Conservation (phyloP, 768 basidiomycete genomes). For the Dentipellis sp. region DNA sequence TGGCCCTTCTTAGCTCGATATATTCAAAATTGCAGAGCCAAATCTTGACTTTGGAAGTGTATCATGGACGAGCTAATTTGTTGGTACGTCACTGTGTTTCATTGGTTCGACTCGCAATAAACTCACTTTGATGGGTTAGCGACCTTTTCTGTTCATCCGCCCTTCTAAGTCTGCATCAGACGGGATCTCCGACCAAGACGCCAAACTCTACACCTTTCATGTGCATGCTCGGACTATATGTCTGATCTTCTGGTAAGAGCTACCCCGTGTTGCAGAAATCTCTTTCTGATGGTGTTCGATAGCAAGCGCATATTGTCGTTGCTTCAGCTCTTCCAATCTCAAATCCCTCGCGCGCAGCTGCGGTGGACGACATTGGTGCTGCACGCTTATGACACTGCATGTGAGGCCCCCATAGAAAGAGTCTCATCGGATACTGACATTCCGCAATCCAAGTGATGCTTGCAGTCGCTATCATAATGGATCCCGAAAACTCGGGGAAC, state of each 20-base stretch:
- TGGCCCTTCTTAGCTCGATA: not conserved
- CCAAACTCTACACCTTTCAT: slow-evolving; percentile 7
- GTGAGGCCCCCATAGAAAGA: slow-evolving; percentile 5
- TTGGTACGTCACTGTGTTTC: slow-evolving; percentile 4
- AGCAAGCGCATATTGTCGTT: slow-evolving; percentile 16
- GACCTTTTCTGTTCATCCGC: slow-evolving; percentile 14
- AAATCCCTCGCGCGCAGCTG: not conserved
- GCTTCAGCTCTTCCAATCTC: slow-evolving; percentile 7
- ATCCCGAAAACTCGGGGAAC: slow-evolving; percentile 11
- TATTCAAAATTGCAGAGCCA: slow-evolving; percentile 7
- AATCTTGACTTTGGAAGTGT: slow-evolving; percentile 7
- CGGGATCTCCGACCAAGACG: slow-evolving; percentile 4
- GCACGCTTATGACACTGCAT: slow-evolving; percentile 10
- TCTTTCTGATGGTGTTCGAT: not conserved
- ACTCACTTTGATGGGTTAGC: not conserved
- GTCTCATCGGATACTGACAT: not conserved
- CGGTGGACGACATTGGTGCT: slow-evolving; percentile 10
- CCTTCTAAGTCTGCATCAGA: slow-evolving; percentile 3
- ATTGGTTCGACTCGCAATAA: too few species aligned
- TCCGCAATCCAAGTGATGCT: slow-evolving; percentile 10
- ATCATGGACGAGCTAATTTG: slow-evolving; percentile 5
- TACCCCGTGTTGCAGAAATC: not conserved
- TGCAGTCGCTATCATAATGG: slow-evolving; percentile 19
- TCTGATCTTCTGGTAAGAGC: slow-evolving; percentile 6
- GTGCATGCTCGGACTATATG: slow-evolving; percentile 11